These are phyloP conservation scores for Melampsora occidentalis DNA, from an alignment of 1,284 basidiomycete genomes.

Conservation along the genomic window DNA sequence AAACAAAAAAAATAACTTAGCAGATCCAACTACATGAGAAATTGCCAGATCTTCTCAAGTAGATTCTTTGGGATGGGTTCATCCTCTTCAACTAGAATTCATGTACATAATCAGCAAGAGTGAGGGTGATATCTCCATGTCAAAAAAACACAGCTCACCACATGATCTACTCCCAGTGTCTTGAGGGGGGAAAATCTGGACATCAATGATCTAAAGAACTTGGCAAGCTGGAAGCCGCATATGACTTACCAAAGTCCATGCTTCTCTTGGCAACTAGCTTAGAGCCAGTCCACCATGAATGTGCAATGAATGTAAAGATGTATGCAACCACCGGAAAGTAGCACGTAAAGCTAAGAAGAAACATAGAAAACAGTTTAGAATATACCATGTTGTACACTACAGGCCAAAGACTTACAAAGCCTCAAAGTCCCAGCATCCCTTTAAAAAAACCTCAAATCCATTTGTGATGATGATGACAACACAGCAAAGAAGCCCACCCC, in stretches of 20 bases:
- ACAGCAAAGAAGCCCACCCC: neutral
- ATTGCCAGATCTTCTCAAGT: constrained; percentile 5
- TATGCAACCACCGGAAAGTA: constrained; percentile 14
- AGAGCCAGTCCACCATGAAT: constrained; percentile 7
- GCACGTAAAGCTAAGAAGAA: neutral
- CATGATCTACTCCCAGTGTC: neutral
- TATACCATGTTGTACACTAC: neutral
- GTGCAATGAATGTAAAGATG: neutral
- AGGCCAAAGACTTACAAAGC: neutral
- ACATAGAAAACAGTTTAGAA: neutral
- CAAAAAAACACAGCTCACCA: neutral
- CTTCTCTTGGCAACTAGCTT: neutral
- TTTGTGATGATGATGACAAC: constrained; percentile 1
- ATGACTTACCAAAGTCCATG: constrained; percentile 6
- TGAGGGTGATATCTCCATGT: neutral
- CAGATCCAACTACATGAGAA: neutral
- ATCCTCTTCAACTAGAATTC: neutral
- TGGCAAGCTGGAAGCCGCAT: neutral
- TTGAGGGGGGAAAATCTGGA: neutral
- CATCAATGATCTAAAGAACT: neutral
- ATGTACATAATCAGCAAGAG: neutral
- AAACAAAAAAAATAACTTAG: neutral
- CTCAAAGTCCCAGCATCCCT: neutral
- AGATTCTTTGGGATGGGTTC: neutral
- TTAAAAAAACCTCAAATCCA: constrained; percentile 12